Evolutionary conservation across 2,329 filamentous ascomycete genomes (phyloP), one percentile per base, ranked within the genome.

Genomic region (Cryoendolithus antarcticus): DNA sequence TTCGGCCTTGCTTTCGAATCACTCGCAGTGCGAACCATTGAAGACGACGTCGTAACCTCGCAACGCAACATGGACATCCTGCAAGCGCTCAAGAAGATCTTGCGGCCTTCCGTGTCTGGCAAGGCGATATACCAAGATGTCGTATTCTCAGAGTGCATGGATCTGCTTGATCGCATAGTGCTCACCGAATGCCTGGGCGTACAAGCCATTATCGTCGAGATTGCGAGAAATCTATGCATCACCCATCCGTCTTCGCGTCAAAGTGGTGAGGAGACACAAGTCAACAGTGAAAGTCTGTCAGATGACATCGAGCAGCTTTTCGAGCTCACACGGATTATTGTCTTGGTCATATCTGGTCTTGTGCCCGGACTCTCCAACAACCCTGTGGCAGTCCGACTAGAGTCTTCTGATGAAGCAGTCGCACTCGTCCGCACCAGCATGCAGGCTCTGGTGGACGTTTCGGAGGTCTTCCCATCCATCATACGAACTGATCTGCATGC

Each of bases 261-360:
- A 49, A 70, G 74, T 35, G 70, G 54, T 31, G 47, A 49, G n/a
- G 44, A 59, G 9, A 43, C 50, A 3, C 47, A 50, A 1, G 41
- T 49, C 36, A 54, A 56, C 28, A 61, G 58, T 4, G 82, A 86
- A 38, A 82, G 91, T 57, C 67, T 98, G 8, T 93, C 86, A 0
- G 91, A 98, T 54, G 91, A 98, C 56, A 94, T 98, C 46, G 91
- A 98, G 56, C 91, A 98, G 62, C 72, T 98, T 0, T 98, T 98
- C 53, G 91, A 98, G 62, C 70, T 98, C 34, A 98, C 91, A 0
- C 77, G 91, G 47, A 94, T 95, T 56, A 95, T 96, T 46, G 89
- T 96, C 10, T 70, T 98, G 6, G 89, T 96, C 2, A 70, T 98
- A 21, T 82, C 86, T 0, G 86, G 88, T 1, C 67, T 95, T 30